Conservation (phyloP, 371 early-diverging fungal species). For the Dinochytrium kinnereticum region DNA sequence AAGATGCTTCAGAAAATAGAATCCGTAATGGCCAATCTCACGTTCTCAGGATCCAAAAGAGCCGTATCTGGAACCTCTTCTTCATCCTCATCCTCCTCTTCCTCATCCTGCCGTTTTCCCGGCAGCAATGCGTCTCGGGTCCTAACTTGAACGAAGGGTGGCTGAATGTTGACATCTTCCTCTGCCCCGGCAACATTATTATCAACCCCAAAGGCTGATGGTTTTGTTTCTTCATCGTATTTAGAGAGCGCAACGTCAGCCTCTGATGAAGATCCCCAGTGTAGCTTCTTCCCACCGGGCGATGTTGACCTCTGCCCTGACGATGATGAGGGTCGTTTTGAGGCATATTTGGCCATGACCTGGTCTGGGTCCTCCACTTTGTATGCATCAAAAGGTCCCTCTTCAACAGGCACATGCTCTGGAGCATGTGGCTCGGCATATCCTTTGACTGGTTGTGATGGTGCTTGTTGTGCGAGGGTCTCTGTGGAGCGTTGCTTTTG, state of each 20-base stretch:
- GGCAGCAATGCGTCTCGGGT: neutral
- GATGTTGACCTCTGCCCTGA: conserved; percentile 1
- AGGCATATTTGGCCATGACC: conserved; percentile 27
- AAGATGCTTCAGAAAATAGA: neutral
- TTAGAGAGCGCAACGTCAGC: neutral
- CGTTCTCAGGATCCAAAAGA: conserved; percentile 53
- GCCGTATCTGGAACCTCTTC: conserved; percentile 39
- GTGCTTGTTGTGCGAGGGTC: neutral
- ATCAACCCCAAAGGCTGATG: too few species aligned
- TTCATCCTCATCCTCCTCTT: conserved; percentile 35
- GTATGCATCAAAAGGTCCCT: conserved; percentile 1
- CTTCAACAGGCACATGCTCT: neutral
- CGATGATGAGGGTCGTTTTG: neutral
- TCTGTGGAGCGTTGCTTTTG: neutral
- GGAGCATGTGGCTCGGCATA: conserved; percentile 3
- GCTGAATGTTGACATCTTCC: neutral
- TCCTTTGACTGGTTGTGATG: neutral
- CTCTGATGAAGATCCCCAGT: conserved; percentile 8
- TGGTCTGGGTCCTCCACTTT: conserved; percentile 22
- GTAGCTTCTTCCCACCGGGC: neutral
- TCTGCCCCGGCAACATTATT: neutral
- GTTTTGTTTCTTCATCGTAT: conserved; percentile 8
- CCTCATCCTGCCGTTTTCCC: neutral
- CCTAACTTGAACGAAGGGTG: neutral
- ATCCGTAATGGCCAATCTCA: conserved; percentile 18